Base-by-base conservation (phyloP, 2,329 filamentous ascomycete genomes). In the Scedosporium aurantiacum region DNA sequence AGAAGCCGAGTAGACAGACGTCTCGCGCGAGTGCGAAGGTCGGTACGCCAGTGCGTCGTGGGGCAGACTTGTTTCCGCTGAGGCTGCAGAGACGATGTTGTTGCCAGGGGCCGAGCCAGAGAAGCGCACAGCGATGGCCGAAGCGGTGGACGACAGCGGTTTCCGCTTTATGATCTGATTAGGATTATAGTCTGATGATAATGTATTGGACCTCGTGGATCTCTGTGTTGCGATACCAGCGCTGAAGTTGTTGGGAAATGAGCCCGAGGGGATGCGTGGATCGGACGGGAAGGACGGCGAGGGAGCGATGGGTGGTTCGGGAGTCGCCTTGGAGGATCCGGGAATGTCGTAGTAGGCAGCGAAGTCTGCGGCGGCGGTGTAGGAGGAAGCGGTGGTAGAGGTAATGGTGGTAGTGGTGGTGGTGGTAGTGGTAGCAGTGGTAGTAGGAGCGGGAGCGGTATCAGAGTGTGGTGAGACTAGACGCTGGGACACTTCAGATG, bases 91-190 rank as follows among this genome's bases (percentile, higher is more conserved):
- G 64, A 75, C 70, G 56, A 60, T 61, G 56, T 64, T 56, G 6
- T 63, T 61, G 60, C 63, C 52, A 43, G 61, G 57, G 37, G 58
- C 61, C 12, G 71, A 72, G 28, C 76, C 74, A 25, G 78, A 80
- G 70, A 76, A 81, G 63, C 78, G 73, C 40, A 77, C 75, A 59
- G 77, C 79, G 65, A 81, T 68, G 63, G 78, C 75, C 45, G 80
- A 82, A 57, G 80, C 81, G 37, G 79, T 79, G 6, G 76, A 74
- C 52, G 83, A 84, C 63, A 87, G 70, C 61, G 84, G 84, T 73
- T 87, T 86, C 64, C 84, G 79, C 69, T 79, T 80, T 72, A 86
- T 81, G 62, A 64, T 8, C 18, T 28, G 32, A 41, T 55, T 60
- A 54, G 45, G 58, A 55, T 21, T 37, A 55, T 60, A 45, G 23